Evolutionary conservation across 805 yeast genomes (phyloP).

Genomic region (Kodamaea hsintzibuensis): DNA sequence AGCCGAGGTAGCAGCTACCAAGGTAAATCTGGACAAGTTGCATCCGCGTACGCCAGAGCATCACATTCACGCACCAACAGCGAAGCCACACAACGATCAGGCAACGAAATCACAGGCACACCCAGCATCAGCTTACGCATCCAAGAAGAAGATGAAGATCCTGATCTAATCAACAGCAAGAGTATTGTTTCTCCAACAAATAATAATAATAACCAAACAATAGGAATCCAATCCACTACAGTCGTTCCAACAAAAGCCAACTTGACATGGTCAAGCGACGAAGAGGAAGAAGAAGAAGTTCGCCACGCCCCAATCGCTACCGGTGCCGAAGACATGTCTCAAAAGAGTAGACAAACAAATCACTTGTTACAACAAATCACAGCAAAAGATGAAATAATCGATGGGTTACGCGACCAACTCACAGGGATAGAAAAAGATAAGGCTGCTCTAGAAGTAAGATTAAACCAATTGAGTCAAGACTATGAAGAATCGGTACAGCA

Average conservation of each 20-base stretch:
- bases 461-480: slow-evolving; percentile 22
- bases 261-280: slow-evolving; percentile 87
- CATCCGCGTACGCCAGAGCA: not conserved
- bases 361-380: slow-evolving; percentile 1
- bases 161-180: not conserved
- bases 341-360: slow-evolving; percentile 11
- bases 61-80: not conserved
- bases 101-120: not conserved
- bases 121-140: not conserved
- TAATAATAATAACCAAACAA: slow-evolving; percentile 19
- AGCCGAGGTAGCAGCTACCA: not conserved
- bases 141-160: slow-evolving; percentile 4
- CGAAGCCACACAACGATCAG: slow-evolving; percentile 2
- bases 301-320: slow-evolving; percentile 7
- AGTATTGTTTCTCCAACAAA: not conserved
- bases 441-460: slow-evolving; percentile 16
- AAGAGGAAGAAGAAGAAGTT: slow-evolving; percentile 52
- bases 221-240: slow-evolving; percentile 59
- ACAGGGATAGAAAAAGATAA: slow-evolving; percentile 10
- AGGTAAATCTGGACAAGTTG: not conserved
- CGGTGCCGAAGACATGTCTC: not conserved
- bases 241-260: slow-evolving; percentile 85
- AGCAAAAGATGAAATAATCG: slow-evolving; percentile 10
- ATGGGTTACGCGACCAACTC: slow-evolving; percentile 7
- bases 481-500: slow-evolving; percentile 21